These are phyloP conservation scores for Conticribra weissflogii DNA, from an alignment of 108 stramenopile genomes.

Conservation along the genomic window DNA sequence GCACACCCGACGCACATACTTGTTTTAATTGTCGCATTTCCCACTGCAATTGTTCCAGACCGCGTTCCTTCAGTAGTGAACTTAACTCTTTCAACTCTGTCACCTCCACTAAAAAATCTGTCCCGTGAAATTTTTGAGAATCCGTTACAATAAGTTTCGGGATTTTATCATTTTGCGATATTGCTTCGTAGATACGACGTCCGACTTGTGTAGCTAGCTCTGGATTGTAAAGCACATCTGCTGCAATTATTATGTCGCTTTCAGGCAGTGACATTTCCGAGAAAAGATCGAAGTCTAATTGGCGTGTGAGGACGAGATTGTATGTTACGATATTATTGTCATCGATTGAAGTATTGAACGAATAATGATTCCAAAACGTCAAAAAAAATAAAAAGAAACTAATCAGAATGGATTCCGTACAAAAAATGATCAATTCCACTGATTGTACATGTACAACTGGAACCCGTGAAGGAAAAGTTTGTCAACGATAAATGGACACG, in stretches of 20 bases:
- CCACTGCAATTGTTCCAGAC: constrained; percentile 53
- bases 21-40: constrained; percentile 38
- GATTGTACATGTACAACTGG: too few species aligned
- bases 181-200: constrained; percentile 57
- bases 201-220: constrained; percentile 65
- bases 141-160: constrained; percentile 66
- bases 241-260: constrained; percentile 68
- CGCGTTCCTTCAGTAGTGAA: constrained; percentile 8
- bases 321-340: too few species aligned
- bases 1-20: constrained; percentile 71
- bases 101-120: constrained; percentile 56
- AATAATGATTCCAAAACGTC: too few species aligned
- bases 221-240: constrained; percentile 81
- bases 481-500: background rate
- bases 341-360: too few species aligned
- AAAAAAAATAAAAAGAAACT: too few species aligned
- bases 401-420: too few species aligned
- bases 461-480: too few species aligned
- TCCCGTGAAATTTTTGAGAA: constrained; percentile 77
- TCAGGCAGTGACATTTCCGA: constrained; percentile 40
- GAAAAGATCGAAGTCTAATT: constrained; percentile 46
- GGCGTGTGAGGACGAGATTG: too few species aligned
- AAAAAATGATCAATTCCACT: background rate
- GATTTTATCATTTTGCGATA: constrained; percentile 12
- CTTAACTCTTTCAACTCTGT: constrained; percentile 31